phyloP scores from a whole-genome alignment of 192 early-diverging fungal genomes.

The Spizellomyces sp. region DNA sequence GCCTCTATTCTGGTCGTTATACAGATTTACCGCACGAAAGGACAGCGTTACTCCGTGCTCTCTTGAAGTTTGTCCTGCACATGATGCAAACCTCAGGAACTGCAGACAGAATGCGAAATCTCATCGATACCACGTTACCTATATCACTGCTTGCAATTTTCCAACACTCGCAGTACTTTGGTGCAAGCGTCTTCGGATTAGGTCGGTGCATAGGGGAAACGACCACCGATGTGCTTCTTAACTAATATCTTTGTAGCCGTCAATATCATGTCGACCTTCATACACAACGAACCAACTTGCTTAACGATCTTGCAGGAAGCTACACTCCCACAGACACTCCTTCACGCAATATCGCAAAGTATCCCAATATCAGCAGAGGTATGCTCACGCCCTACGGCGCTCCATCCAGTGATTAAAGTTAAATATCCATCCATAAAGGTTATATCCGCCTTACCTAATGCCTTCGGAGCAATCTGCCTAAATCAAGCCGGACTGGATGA shows the following conservation, averaged over 20 bases:
- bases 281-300: conserved; percentile 98
- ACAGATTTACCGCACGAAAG: conserved; percentile 68
- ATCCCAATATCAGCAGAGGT: conserved; percentile 82
- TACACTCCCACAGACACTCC: conserved; percentile 80
- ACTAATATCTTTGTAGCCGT: conserved; percentile 53
- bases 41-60: conserved; percentile 76
- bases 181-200: conserved; percentile 79
- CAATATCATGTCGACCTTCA: conserved; percentile 92
- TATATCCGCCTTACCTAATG: conserved; percentile 79
- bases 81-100: conserved; percentile 94
- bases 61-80: conserved; percentile 90
- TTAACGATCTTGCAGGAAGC: conserved; percentile 93
- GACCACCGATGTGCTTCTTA: no score
- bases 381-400: neutral
- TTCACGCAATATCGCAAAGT: conserved; percentile 66
- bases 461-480: conserved; percentile 94
- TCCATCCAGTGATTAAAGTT: conserved; percentile 38
- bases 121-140: conserved; percentile 89
- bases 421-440: conserved; percentile 36
- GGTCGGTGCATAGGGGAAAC: conserved; percentile 23
- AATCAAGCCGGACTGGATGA: conserved; percentile 86
- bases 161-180: conserved; percentile 74
- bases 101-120: conserved; percentile 87
- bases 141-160: conserved; percentile 72
- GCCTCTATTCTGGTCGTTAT: neutral